A percentile compares a stretch with the other conserved stretches of the same genome.
These are phyloP conservation scores for Alternaria tenuissima DNA, from an alignment of 2,329 filamentous ascomycete species.

Conservation along the genomic window DNA sequence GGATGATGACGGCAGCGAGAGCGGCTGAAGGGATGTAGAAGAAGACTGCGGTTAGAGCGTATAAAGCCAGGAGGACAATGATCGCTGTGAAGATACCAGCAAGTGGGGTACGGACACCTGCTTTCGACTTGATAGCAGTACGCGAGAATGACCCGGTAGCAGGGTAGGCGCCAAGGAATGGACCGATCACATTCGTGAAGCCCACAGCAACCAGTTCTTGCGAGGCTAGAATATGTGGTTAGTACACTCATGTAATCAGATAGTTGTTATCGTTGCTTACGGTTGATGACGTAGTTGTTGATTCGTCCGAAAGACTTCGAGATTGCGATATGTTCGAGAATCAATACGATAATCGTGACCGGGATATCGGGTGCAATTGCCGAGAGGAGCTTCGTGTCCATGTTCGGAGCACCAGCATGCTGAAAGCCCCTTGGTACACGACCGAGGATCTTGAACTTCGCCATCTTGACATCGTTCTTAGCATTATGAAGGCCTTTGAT, in stretches of 20 bases:
- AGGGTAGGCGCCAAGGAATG: conserved; percentile 90
- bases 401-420: conserved; percentile 74
- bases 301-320: conserved; percentile 95
- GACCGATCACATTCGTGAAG: conserved; percentile 84
- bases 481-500: conserved; percentile 55
- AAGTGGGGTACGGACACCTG: conserved; percentile 89
- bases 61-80: conserved; percentile 88
- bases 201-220: conserved; percentile 97
- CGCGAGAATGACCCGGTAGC: conserved; percentile 95
- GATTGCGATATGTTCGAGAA: conserved; percentile 97
- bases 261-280: conserved; percentile 2
- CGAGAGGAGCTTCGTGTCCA: conserved; percentile 72
- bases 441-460: conserved; percentile 71
- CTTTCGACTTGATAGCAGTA: conserved; percentile 97
- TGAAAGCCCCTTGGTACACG: conserved; percentile 64
- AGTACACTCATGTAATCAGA: not conserved
- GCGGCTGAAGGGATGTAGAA: conserved; percentile 88
- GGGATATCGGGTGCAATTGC: conserved; percentile 78
- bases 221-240: conserved; percentile 60
- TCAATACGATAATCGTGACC: conserved; percentile 87
- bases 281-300: conserved; percentile 96
- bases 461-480: conserved; percentile 56
- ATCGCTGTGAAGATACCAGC: conserved; percentile 87
- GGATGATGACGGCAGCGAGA: conserved; percentile 90
- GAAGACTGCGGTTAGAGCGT: conserved; percentile 86